A percentile compares a stretch with the other conserved stretches of the same genome.
These are phyloP conservation scores for Cairneyella variabilis DNA, from an alignment of 495 filamentous ascomycete species.

Conservation along the genomic window DNA sequence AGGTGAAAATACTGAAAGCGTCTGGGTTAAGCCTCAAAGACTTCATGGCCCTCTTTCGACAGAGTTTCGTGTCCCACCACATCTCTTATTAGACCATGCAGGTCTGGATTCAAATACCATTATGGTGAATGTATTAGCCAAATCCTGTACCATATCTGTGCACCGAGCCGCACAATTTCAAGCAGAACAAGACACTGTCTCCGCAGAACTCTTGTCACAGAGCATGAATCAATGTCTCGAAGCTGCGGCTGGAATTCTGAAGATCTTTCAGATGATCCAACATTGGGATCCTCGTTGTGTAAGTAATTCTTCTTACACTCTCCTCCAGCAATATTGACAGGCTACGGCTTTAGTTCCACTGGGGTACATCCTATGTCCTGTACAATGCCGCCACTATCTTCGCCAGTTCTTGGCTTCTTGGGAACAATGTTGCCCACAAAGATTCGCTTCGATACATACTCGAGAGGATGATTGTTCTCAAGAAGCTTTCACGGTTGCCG, in stretches of 20 bases:
- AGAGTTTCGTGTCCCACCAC: neutral
- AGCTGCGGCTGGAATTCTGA: neutral
- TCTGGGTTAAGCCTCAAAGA: neutral
- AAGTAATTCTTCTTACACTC: neutral
- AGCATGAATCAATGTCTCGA: neutral
- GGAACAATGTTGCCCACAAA: neutral
- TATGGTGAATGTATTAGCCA: neutral
- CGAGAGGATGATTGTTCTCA: neutral
- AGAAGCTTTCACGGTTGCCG: neutral
- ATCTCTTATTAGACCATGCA: neutral
- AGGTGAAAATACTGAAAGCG: slow-evolving; percentile 2
- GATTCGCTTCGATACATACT: neutral
- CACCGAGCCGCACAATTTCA: neutral
- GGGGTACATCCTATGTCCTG: neutral
- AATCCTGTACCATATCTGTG: neutral
- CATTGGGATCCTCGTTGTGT: neutral
- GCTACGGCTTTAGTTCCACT: neutral
- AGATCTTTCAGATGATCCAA: neutral
- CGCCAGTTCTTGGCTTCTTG: neutral
- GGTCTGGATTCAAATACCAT: neutral
- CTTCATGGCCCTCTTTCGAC: neutral
- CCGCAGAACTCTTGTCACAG: neutral
- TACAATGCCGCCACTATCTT: neutral
- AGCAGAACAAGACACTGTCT: neutral
- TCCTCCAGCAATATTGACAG: neutral